A percentile compares a stretch with the other conserved stretches of the same genome.
phyloP scores from a whole-genome alignment of 345 rosid genomes.

The Eucalyptus curtisii region DNA sequence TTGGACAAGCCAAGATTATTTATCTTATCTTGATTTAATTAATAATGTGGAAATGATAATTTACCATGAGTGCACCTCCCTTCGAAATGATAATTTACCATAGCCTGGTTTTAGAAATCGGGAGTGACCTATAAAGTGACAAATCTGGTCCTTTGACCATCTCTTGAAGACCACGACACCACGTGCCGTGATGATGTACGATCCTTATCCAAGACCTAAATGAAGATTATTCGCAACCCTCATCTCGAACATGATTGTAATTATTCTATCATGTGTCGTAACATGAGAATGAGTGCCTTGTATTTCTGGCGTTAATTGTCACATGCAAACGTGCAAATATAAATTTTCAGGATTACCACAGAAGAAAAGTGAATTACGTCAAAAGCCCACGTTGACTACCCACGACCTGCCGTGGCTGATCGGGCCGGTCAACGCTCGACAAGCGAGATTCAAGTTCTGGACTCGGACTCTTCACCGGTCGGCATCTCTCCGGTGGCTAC shows the following conservation, averaged over 20 bases:
- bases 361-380: conserved; percentile 1
- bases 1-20: not conserved
- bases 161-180: not conserved
- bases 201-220: not conserved
- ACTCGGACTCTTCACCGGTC: conserved; percentile 38
- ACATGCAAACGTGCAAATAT: not conserved
- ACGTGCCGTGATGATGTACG: not conserved
- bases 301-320: not conserved
- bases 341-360: conserved; percentile 31
- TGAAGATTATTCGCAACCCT: not conserved
- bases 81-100: not conserved
- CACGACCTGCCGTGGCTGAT: conserved; percentile 74
- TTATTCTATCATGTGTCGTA: not conserved
- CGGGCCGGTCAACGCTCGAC: conserved; percentile 36
- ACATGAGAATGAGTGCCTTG: not conserved
- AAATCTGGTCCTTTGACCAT: not conserved
- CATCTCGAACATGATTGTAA: not conserved
- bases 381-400: conserved; percentile 15
- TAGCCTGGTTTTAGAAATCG: not conserved
- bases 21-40: not conserved
- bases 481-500: conserved; percentile 39
- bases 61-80: not conserved
- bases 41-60: not conserved
- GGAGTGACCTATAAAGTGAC: not conserved
- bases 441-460: conserved; percentile 72